Percentiles rank a stretch among this genome's conserved stretches.
These are phyloP conservation scores for Lyophyllum shimeji DNA, from an alignment of 768 basidiomycete species.

Conservation along the genomic window DNA sequence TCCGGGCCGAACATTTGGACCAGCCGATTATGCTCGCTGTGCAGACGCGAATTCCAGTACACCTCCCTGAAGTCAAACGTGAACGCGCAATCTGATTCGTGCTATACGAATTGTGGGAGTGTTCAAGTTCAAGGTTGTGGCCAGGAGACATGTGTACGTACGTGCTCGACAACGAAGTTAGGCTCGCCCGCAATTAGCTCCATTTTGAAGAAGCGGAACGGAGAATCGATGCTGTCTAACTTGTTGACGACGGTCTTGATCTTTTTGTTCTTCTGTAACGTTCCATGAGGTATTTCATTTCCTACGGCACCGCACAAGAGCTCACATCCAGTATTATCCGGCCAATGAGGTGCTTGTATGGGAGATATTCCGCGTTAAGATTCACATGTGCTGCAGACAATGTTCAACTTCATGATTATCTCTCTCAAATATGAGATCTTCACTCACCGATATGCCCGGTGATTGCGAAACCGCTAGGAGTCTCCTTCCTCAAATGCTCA, in stretches of 20 bases:
- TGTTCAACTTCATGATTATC: not conserved
- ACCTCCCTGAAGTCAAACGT: slow-evolving; percentile 93
- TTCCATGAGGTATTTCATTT: not conserved
- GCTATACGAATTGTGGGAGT: slow-evolving; percentile 39
- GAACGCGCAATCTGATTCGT: slow-evolving; percentile 84
- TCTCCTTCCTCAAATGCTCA: slow-evolving; percentile 68
- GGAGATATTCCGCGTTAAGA: slow-evolving; percentile 85
- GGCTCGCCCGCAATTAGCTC: slow-evolving; percentile 92
- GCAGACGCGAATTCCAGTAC: slow-evolving; percentile 97
- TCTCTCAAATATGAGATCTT: not conserved
- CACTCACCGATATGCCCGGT: slow-evolving; percentile 87
- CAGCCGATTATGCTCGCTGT: slow-evolving; percentile 87
- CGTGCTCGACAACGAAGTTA: slow-evolving; percentile 85
- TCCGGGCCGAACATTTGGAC: slow-evolving; percentile 69
- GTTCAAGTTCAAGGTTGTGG: not conserved
- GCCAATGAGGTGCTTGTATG: slow-evolving; percentile 89
- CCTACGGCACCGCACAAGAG: slow-evolving; percentile 1
- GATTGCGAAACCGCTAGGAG: slow-evolving; percentile 84
- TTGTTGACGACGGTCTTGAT: slow-evolving; percentile 95
- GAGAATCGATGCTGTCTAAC: slow-evolving; percentile 76
- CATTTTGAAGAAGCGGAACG: slow-evolving; percentile 96
- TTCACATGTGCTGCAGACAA: slow-evolving; percentile 79
- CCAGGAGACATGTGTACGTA: slow-evolving; percentile 28
- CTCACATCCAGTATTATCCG: slow-evolving; percentile 89
- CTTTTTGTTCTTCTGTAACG: slow-evolving; percentile 75